Evolutionary conservation across 2,329 filamentous ascomycete genomes (phyloP).

Genomic region (Nigrograna mackinnonii): DNA sequence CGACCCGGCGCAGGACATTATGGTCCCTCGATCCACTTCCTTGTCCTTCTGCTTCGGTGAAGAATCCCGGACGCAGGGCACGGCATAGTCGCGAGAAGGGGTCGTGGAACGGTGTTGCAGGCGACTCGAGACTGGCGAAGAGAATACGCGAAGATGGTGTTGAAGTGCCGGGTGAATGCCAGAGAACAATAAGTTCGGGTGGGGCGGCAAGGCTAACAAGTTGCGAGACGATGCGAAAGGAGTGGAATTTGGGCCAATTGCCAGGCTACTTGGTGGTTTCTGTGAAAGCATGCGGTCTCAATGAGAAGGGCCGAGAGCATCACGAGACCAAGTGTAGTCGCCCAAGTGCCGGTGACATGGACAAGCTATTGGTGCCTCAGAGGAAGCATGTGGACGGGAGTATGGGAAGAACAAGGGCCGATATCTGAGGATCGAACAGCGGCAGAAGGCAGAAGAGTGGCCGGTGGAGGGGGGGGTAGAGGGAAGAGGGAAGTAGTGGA

Average conservation of each 20-base stretch:
- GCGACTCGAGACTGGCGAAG: conserved; percentile 6
- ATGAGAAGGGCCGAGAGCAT: conserved; percentile 9
- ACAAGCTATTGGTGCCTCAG: too few relatives aligned
- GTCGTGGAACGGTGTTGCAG: conserved; percentile 6
- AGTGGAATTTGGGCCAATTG: conserved; percentile 10
- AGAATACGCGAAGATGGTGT: conserved; percentile 8
- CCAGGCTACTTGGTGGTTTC: conserved; percentile 10
- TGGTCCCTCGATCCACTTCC: conserved; percentile 32
- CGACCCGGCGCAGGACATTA: conserved; percentile 22
- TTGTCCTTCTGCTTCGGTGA: conserved; percentile 27
- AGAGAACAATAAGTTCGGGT: conserved; percentile 12
- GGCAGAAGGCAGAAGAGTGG: neutral
- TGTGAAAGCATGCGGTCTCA: conserved; percentile 18
- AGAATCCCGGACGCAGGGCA: conserved; percentile 16
- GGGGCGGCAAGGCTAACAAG: conserved; percentile 15
- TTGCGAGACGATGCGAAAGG: conserved; percentile 14
- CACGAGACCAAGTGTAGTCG: conserved; percentile 10
- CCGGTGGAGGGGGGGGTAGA: conserved; percentile 1
- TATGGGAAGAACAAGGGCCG: too few relatives aligned
- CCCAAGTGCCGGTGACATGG: too few relatives aligned
- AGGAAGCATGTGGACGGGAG: too few relatives aligned
- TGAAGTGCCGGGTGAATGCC: conserved; percentile 4
- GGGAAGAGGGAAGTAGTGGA: conserved; percentile 6
- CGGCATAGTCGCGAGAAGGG: conserved; percentile 30
- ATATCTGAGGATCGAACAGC: too few relatives aligned